These are phyloP conservation scores for Porphyrellus sp. DNA, from an alignment of 1,284 basidiomycete species.

Conservation along the genomic window DNA sequence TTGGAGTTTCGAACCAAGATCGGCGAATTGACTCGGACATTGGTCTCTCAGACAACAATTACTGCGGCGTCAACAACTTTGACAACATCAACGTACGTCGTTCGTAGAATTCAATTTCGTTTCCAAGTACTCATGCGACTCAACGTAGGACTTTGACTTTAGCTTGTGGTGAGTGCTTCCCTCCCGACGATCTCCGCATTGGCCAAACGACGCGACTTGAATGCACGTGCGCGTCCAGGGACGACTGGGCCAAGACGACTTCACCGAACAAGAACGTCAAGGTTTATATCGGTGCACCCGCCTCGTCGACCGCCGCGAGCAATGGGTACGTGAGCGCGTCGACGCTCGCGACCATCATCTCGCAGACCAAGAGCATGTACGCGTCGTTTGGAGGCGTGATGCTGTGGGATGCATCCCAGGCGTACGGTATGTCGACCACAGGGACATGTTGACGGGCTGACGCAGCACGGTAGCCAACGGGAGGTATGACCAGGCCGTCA, in stretches of 20 bases:
- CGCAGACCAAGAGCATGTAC: slow-evolving; percentile 45
- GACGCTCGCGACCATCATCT: slow-evolving; percentile 45
- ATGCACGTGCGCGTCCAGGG: no score
- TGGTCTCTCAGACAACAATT: slow-evolving; percentile 50
- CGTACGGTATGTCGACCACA: slow-evolving; percentile 41
- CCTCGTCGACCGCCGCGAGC: slow-evolving; percentile 44
- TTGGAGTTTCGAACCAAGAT: not conserved
- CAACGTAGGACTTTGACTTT: slow-evolving; percentile 49
- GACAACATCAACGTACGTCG: slow-evolving; percentile 41
- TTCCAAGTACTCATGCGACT: not conserved
- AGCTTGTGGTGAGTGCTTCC: slow-evolving; percentile 40
- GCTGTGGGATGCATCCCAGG: slow-evolving; percentile 65
- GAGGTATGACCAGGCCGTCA: slow-evolving; percentile 51
- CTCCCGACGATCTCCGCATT: no score
- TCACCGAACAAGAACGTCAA: slow-evolving; percentile 60
- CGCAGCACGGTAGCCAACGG: slow-evolving; percentile 43
- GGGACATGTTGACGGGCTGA: no score
- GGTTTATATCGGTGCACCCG: slow-evolving; percentile 62
- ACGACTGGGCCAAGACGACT: slow-evolving; percentile 57
- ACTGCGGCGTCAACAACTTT: slow-evolving; percentile 47
- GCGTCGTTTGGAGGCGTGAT: slow-evolving; percentile 69
- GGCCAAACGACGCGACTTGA: no score
- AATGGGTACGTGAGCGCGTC: slow-evolving; percentile 51
- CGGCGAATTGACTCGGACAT: slow-evolving; percentile 5
- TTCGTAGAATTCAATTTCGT: not conserved